Conservation (phyloP, 768 basidiomycete genomes). For the Tricholoma terreum region DNA sequence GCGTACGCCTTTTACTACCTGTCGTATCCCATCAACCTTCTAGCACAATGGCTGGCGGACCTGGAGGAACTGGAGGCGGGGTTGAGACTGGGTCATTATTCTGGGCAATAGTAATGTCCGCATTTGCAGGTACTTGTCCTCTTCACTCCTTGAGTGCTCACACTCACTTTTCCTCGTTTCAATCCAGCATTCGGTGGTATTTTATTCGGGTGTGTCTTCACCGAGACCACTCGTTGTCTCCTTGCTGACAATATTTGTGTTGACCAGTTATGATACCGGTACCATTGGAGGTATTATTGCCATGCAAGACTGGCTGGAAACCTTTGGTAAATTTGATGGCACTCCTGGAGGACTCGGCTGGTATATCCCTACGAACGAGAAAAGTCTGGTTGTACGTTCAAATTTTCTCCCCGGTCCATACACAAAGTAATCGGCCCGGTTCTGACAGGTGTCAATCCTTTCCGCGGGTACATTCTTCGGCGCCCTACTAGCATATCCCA, state of each 20-base stretch:
- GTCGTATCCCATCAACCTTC: background rate
- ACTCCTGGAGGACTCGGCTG: constrained; percentile 26
- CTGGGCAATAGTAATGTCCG: constrained; percentile 37
- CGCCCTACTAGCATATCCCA: constrained; percentile 46
- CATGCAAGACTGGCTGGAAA: constrained; percentile 55
- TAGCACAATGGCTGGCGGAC: constrained; percentile 26
- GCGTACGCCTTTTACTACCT: background rate
- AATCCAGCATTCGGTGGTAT: constrained; percentile 43
- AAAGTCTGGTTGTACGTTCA: constrained; percentile 36
- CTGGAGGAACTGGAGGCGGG: constrained; percentile 31
- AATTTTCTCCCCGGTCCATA: background rate
- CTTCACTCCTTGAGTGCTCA: background rate
- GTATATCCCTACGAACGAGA: constrained; percentile 39
- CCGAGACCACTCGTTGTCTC: background rate
- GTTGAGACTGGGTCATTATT: constrained; percentile 25
- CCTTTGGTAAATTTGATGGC: constrained; percentile 39
- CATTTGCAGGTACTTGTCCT: constrained; percentile 33
- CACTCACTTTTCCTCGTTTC: background rate
- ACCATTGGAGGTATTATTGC: constrained; percentile 74
- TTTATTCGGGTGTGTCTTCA: constrained; percentile 34
- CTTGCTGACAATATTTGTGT: constrained; percentile 24
- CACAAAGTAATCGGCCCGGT: background rate
- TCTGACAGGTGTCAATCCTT: constrained; percentile 52
- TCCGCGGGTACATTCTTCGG: constrained; percentile 90
- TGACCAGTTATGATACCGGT: constrained; percentile 71